Conservation (phyloP, 306 rosid species). For the Cucumis cinereus region DNA sequence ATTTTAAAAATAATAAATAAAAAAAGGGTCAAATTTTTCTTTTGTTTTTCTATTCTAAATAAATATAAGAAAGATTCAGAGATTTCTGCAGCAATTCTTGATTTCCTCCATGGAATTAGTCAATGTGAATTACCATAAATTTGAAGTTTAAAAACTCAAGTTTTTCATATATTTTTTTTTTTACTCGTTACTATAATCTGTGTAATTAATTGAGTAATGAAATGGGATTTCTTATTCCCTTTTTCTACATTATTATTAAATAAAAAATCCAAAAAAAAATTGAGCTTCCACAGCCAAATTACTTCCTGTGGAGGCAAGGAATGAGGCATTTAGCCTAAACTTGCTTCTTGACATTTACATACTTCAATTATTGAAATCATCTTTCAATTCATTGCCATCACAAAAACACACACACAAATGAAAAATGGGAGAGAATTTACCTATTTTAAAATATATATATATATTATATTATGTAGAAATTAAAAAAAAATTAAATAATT, state of each 20-base stretch:
- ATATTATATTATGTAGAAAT: background rate
- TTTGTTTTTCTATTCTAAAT: background rate
- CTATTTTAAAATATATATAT: too few relatives aligned
- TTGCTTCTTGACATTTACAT: background rate
- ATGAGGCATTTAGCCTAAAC: background rate
- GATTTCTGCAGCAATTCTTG: background rate
- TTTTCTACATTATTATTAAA: background rate
- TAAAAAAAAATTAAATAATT: background rate
- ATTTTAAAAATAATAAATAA: too few relatives aligned
- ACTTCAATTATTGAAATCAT: background rate
- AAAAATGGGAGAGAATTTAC: background rate
- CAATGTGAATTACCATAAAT: background rate
- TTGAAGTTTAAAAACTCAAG: background rate
- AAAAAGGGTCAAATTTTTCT: background rate
- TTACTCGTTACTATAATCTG: background rate
- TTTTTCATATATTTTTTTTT: background rate
- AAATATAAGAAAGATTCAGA: background rate
- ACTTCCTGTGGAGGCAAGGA: constrained; percentile 11
- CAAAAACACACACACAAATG: background rate
- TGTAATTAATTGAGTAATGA: background rate
- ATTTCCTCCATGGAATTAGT: constrained; percentile 2
- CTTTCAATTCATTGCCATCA: background rate
- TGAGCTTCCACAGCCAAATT: background rate
- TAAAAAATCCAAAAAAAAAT: background rate
- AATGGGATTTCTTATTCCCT: background rate